Evolutionary conservation across 305 asterid species (phyloP), one percentile per base, ranked within the genome.

Genomic region (Withania somnifera): DNA sequence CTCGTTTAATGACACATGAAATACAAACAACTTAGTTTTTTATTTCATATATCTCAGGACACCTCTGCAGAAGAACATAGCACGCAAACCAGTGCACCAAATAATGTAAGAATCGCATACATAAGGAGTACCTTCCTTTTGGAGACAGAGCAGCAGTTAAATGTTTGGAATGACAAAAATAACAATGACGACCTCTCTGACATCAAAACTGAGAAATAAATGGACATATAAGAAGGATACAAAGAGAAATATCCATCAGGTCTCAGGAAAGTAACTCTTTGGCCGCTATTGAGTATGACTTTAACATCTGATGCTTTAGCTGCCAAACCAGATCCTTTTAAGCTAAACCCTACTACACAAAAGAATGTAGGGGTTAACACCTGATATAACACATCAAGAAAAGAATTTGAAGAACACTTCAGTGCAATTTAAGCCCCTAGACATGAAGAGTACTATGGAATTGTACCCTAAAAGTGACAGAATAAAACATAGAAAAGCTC

Each of bases 191-290:
- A 75, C 80, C 17, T 14, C 24, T 75, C n/a, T 30, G 28, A 69
- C 28, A 75, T 2, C 28, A 30, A 51, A 50, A 63, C 45, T 75
- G 28, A 54, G 61, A 50, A 58, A 54, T 57, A 58, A 53, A 82
- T 81, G 81, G 80, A 83, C 68, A 84, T 45, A 78, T 58, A 85
- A 78, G 90, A 20, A 91, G 97, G 97, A 95, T 95, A 95, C 99
- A 95, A 94, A 73, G 98, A 91, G 81, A 94, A 95, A 91, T 94
- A 95, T 92, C 99, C 98, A 85, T 94, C 99, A 40, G 97, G 95
- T 88, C 90, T 91, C 17, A 93, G 88, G 80, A 91, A 94, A 85
- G 98, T 90, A 82, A 94, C 94, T 77, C 90, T 79, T 87, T 95
- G 92, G 73, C 99, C 98, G 28, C 97, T 97, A 84, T 95, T 93